Base-by-base conservation (phyloP, 73 alveolate species). In the Paramecium biaurelia region DNA sequence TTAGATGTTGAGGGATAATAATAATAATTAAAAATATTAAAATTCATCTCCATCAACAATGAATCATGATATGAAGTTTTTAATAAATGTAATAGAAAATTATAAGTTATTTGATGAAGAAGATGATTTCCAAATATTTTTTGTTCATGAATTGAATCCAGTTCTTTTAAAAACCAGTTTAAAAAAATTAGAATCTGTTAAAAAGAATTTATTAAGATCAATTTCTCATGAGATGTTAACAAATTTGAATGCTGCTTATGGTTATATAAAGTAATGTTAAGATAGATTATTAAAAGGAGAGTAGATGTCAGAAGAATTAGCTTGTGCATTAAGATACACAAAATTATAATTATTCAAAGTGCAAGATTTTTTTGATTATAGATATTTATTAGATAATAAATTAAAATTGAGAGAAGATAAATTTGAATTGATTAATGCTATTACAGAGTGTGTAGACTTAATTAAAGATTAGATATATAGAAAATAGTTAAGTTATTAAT, bases 61-160 rank as follows among this genome's bases (percentile, higher is more conserved):
- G 67, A 74, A 74, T 74, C 87, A 74, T 41, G 45, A 74, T 12
- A 74, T 74, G 87, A 74, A 74, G 12, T 34, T 74, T 12, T 24
- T 37, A 10, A 37, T 74, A 3, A 37, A 74, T 74, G 57, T 74
- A n/a, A 74, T 74, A 30, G 87, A 74, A 12, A 74, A 74, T 41
- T 74, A 74, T 74, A 74, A 74, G 18, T 21, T 74, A 74, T 37
- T 74, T 20, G 87, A 74, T 74, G 56, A 74, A 37, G 59, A 37
- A 14, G 87, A 74, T 37, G 87, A 74, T 74, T 23, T 41, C 18
- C 32, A 74, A 74, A 74, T 74, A 37, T 74, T 37, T 37, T 74
- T 74, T 41, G 45, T 74, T 6, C 87, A 74, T 74, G 87, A 74
- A 74, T 74, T 74, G n/a, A 37, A 34, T 34, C 87, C 87, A 18